Evolutionary conservation across 2,329 filamentous ascomycete species (phyloP), one percentile per base, ranked within the genome.

Genomic region (Cladosporium sphaerospermum): DNA sequence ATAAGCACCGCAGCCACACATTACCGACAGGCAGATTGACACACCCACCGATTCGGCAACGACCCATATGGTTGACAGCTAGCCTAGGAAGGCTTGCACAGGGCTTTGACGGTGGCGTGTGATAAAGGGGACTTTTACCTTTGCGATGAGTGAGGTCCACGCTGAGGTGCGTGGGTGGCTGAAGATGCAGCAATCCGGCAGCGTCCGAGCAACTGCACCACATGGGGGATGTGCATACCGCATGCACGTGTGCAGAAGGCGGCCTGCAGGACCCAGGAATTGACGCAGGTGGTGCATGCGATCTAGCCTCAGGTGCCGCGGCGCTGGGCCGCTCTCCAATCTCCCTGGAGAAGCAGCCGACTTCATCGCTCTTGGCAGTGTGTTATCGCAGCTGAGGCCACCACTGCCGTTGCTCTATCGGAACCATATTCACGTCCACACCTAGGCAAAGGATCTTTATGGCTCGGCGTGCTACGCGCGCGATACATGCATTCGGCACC

Each of bases 331-430:
- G 14, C 39, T 33, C 33, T 18, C 47, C 47, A 28, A 28, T 28
- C 23, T 18, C 13, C 11, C 10, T 50, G 47, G 47, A 28, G 47
- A 50, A 50, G 37, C 37, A 50, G 37, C 47, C 47, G 47, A 16
- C 10, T 16, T 43, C 14, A 39, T 31, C n/a, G 47, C 32, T 11
- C 18, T 42, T 39, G 37, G 23, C 23, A 7, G 7, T 28, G 23
- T 28, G 23, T 28, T 28, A 28, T 28, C 23, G 23, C 23, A 28
- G 23, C 23, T 28, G 23, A 28, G 23, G 23, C 23, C n/a, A 33
- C 42, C 47, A 18, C 16, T 5, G n/a, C 8, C 46, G 14, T 49
- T 39, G 34, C 32, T 42, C 33, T 49, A 41, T 23, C 39, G 39
- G 23, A 23, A 50, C n/a, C 9, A 14, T 19, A 9, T 13, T 50